Evolutionary conservation across 2,329 filamentous ascomycete genomes (phyloP).

Genomic region (Cladophialophora yegresii): DNA sequence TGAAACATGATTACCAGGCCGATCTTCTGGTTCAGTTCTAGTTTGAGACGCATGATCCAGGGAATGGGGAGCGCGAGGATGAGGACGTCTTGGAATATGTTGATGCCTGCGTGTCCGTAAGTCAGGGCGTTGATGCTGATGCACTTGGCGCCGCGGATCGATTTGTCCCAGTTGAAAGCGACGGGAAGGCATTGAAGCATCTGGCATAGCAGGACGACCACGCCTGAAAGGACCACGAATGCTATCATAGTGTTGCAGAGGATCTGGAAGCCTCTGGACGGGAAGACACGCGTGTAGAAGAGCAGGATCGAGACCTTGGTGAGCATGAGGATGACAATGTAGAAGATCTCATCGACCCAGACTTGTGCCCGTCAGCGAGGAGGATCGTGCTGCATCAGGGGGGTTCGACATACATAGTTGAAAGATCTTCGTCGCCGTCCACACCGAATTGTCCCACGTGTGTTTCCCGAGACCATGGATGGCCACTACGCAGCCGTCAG

Average conservation of each 20-base stretch:
- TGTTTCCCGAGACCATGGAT: not conserved
- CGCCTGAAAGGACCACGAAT: slow-evolving; percentile 49
- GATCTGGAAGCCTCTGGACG: slow-evolving; percentile 42
- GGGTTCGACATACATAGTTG: not conserved
- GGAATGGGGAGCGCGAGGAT: slow-evolving; percentile 56
- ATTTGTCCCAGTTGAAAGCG: slow-evolving; percentile 51
- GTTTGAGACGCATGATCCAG: slow-evolving; percentile 48
- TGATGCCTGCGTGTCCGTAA: slow-evolving; percentile 56
- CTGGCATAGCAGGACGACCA: slow-evolving; percentile 35
- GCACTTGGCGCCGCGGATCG: slow-evolving; percentile 51
- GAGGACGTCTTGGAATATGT: slow-evolving; percentile 56
- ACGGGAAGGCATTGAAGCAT: slow-evolving; percentile 51
- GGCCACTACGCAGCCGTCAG: not conserved
- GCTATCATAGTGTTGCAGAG: slow-evolving; percentile 44
- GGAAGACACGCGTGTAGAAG: slow-evolving; percentile 61
- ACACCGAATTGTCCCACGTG: not conserved
- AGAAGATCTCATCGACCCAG: slow-evolving; percentile 45
- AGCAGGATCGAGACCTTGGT: slow-evolving; percentile 57
- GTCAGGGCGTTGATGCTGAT: slow-evolving; percentile 53
- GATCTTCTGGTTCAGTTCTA: slow-evolving; percentile 54
- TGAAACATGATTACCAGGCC: slow-evolving; percentile 56
- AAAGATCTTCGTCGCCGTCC: slow-evolving; percentile 1
- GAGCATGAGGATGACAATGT: slow-evolving; percentile 52
- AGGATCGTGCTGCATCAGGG: not conserved
- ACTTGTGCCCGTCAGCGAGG: not conserved